Base-by-base conservation (phyloP, 495 filamentous ascomycete species). In the Astrocystis sublimbata region DNA sequence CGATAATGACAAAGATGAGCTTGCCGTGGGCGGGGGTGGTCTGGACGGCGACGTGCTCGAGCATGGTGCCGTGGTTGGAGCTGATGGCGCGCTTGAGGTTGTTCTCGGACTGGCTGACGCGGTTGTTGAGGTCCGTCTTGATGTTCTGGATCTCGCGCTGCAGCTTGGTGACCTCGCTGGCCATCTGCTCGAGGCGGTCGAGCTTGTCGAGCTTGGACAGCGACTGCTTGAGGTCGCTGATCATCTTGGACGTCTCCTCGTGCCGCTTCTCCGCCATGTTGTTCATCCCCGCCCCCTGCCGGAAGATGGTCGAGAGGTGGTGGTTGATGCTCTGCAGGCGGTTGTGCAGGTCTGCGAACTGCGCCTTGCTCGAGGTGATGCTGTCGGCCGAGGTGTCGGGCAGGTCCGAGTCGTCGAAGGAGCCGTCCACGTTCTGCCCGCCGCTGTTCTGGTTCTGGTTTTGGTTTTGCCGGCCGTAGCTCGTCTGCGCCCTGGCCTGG, bases 261-360 rank as follows among this genome's bases (percentile, higher is more conserved):
- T 92, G 85, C 40, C 84, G 80, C 62, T 83, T 78, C 49, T 91
- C 84, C 62, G 76, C 77, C 42, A 84, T 75, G 51, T 67, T 70
- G 58, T 69, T 75, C 45, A 81, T 72, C 60, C 79, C 76, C 6
- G 78, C 77, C n/a, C 89, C 67, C 45, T 89, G 80, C 43, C 84
- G 85, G 73, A 89, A 82, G 70, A 93, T 80, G 71, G 81, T 86
- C 45, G 84, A 85, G 33, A 91, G 76, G 55, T 88, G 86, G 64
- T 92, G 87, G 78, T 87, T 87, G 63, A 92, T 78, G 43, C 81
- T 81, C 71, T 96, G 89, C 7, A 98, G 74, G 8, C 91, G 87
- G 79, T 89, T 88, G 73, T 92, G 84, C 9, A 97, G 81, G 69
- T 97, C 92, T 15, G 79, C 81, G 70, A 96, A 93, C 69, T 96